Conservation (phyloP, 1,139 yeast species). For the Hyphopichia buzzinii region DNA sequence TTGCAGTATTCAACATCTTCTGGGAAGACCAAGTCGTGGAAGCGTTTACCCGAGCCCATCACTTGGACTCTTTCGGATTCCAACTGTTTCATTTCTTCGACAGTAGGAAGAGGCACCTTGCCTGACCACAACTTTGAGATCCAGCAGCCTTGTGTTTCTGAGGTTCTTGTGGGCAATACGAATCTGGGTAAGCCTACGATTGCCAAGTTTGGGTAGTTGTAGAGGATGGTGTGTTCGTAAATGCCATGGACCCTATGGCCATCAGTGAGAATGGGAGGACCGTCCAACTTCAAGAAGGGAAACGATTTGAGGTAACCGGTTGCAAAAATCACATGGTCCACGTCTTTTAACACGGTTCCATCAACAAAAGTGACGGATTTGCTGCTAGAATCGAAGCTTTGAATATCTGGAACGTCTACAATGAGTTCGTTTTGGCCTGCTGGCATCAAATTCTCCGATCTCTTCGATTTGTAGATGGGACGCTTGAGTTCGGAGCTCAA, state of each 20-base stretch:
- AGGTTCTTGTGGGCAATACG: slow-evolving; percentile 56
- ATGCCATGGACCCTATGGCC: slow-evolving; percentile 48
- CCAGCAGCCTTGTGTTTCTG: slow-evolving; percentile 59
- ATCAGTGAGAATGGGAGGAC: slow-evolving; percentile 36
- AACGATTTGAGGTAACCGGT: slow-evolving; percentile 59
- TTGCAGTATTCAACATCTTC: slow-evolving; percentile 47
- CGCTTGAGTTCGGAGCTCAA: slow-evolving; percentile 35
- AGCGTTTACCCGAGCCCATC: slow-evolving; percentile 39
- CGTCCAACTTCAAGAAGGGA: slow-evolving; percentile 37
- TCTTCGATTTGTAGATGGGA: slow-evolving; percentile 44
- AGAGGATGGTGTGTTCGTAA: slow-evolving; percentile 52
- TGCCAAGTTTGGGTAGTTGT: slow-evolving; percentile 55
- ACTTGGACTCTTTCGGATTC: slow-evolving; percentile 32
- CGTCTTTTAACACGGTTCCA: slow-evolving; percentile 34
- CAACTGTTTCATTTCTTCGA: slow-evolving; percentile 36
- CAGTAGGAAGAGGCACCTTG: slow-evolving; percentile 41
- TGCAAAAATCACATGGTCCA: slow-evolving; percentile 57
- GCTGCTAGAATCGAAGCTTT: slow-evolving; percentile 25
- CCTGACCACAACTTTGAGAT: slow-evolving; percentile 56
- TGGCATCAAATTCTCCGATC: slow-evolving; percentile 39
- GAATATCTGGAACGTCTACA: slow-evolving; percentile 37
- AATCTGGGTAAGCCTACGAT: slow-evolving; percentile 50
- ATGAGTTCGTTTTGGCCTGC: slow-evolving; percentile 36
- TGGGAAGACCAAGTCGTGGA: slow-evolving; percentile 47
- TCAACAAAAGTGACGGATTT: slow-evolving; percentile 31